Evolutionary conservation across 208 protist genomes (phyloP), one percentile per base, ranked within the genome.

Genomic region (Acanthamoeba castellanii): DNA sequence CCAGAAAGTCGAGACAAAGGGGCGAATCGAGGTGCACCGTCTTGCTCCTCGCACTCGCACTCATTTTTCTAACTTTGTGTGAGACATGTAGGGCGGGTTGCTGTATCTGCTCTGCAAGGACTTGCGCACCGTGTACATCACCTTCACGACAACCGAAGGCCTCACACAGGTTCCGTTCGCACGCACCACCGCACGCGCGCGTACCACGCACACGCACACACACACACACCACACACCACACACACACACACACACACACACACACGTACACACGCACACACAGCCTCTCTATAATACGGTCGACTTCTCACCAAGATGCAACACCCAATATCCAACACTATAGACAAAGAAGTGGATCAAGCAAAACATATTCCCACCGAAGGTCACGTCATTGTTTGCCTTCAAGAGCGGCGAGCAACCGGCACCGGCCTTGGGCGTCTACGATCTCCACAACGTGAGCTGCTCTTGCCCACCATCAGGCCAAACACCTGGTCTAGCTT

Each of bases 321-420:
- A 57, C 7, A 57, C 52, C 55, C 16, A 61, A 16, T 57, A 7
- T 20, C 52, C 55, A 61, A 61, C 20, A 2, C 55, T 61, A 1
- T 61, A 74, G 70, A 42, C 30, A 18, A 78, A 78, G 30, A 78
- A 78, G 30, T 78, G 70, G 70, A 45, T 78, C 70, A 78, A 78
- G 37, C 70, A 78, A 20, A 78, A 78, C n/a, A 78, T 78, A 20
- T 78, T 78, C 70, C 70, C 70, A n/a, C 30, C 70, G 7, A 78
- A 78, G 70, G 30, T 45, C 16, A 42, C 70, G 14, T 45, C 30
- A 2, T 42, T 78, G 14, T 78, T 78, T 45, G 70, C 70, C n/a
- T 78, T 78, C 20, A 78, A 78, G 70, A 78, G n/a, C 37, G 70
- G 70, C 37, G 70, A 78, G 37, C 37, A 34, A 78, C 16, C 16